phyloP scores from a whole-genome alignment of 108 stramenopile species.

The Epipyxis sp. region DNA sequence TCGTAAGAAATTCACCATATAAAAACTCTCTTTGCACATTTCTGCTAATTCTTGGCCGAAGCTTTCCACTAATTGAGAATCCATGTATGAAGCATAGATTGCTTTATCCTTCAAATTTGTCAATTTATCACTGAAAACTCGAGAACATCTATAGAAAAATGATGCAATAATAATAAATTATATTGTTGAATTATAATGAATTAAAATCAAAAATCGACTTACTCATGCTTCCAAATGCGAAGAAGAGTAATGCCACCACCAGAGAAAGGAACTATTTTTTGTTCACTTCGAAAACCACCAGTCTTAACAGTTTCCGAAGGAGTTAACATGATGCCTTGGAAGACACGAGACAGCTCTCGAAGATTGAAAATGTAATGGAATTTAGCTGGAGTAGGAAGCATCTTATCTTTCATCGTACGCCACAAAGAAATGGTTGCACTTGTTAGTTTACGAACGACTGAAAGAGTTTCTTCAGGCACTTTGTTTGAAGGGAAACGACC shows the following conservation, averaged over 20 bases:
- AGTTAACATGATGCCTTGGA: conserved; percentile 79
- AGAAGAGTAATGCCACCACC: conserved; percentile 57
- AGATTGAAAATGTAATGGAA: conserved; percentile 89
- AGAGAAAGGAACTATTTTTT: conserved; percentile 4
- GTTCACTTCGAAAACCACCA: conserved; percentile 51
- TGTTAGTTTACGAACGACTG: conserved; percentile 67
- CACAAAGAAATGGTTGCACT: conserved; percentile 73
- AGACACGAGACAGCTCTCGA: conserved; percentile 79
- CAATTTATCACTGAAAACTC: conserved; percentile 81
- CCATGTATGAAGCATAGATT: conserved; percentile 61
- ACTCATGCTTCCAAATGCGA: conserved; percentile 75
- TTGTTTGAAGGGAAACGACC: conserved; percentile 63
- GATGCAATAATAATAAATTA: too few relatives aligned
- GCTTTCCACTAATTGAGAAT: conserved; percentile 54
- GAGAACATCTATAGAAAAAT: too few relatives aligned
- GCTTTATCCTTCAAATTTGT: conserved; percentile 76
- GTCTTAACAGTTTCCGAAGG: conserved; percentile 69
- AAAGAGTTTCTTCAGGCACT: conserved; percentile 47
- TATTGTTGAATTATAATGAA: too few relatives aligned
- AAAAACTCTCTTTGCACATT: conserved; percentile 46
- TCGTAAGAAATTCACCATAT: conserved; percentile 81
- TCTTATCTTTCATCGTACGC: conserved; percentile 72
- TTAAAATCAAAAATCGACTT: too few relatives aligned
- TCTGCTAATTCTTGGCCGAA: conserved; percentile 43
- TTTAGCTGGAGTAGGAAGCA: conserved; percentile 85